These are phyloP conservation scores for Trichoderma citrinoviride DNA, from an alignment of 2,329 filamentous ascomycete species.

Conservation along the genomic window DNA sequence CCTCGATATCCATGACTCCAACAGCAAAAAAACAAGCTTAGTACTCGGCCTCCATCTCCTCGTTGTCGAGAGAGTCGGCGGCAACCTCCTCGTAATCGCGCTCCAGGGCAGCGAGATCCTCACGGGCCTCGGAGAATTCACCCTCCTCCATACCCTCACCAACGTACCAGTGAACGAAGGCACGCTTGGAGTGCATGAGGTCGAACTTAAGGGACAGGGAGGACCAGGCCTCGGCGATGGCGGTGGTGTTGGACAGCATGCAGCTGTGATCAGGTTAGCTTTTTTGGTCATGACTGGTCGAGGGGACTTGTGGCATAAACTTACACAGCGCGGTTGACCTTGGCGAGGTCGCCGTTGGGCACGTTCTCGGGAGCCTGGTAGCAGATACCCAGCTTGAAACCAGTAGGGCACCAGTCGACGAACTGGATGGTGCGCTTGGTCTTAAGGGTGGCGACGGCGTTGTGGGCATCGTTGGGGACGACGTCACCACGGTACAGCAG, in stretches of 20 bases:
- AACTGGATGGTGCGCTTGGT: constrained; percentile 99
- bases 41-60: constrained; percentile 89
- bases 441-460: constrained; percentile 92
- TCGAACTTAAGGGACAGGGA: constrained; percentile 98
- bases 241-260: constrained; percentile 99
- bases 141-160: constrained; percentile 99
- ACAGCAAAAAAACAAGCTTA: constrained; percentile 45
- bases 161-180: constrained; percentile 99
- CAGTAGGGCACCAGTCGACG: constrained; percentile 99
- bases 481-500: constrained; percentile 98
- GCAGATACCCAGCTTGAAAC: constrained; percentile 99
- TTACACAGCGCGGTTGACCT: constrained; percentile 97
- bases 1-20: constrained; percentile 20
- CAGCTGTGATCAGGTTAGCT: constrained; percentile 54
- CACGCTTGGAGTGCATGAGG: constrained; percentile 99
- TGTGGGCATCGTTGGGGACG: constrained; percentile 92
- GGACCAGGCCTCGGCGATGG: constrained; percentile 97
- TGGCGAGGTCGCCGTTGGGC: constrained; percentile 93
- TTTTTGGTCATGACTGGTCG: too few relatives aligned
- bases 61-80: constrained; percentile 85
- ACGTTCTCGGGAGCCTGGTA: constrained; percentile 97
- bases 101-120: constrained; percentile 96
- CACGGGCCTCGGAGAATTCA: constrained; percentile 98
- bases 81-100: constrained; percentile 99
- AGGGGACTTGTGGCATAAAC: constrained; percentile 39